Evolutionary conservation across 1,284 basidiomycete species (phyloP).

Genomic region (Phlebopus sp.): DNA sequence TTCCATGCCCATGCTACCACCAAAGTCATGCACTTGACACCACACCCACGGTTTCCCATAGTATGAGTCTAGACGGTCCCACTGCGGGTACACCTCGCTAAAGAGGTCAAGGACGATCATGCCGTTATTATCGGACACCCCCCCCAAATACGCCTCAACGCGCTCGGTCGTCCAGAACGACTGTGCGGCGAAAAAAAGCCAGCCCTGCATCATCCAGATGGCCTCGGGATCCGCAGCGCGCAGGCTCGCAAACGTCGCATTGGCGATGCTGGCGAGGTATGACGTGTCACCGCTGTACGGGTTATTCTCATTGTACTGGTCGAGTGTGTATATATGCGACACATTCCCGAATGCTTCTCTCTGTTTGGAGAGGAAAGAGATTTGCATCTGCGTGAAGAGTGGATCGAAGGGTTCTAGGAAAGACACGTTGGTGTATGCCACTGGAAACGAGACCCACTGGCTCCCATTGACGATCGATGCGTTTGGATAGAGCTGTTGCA

Average conservation of each 20-base stretch:
- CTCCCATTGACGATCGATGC: constrained; percentile 37
- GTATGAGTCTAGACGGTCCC: constrained; percentile 40
- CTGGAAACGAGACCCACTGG: constrained; percentile 37
- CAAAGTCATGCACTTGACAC: constrained; percentile 44
- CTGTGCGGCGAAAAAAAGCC: constrained; percentile 39
- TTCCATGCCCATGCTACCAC: constrained; percentile 44
- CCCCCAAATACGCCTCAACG: constrained; percentile 40
- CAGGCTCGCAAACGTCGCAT: constrained; percentile 36
- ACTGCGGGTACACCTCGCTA: constrained; percentile 40
- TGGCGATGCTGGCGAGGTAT: constrained; percentile 37
- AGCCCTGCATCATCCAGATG: constrained; percentile 46
- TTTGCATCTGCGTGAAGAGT: constrained; percentile 38
- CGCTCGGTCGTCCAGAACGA: constrained; percentile 42
- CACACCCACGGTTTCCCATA: constrained; percentile 45
- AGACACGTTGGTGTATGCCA: constrained; percentile 33
- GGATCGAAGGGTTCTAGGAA: constrained; percentile 44
- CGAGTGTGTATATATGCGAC: constrained; percentile 43
- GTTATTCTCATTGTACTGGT: constrained; percentile 46
- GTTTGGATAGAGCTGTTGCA: constrained; percentile 35
- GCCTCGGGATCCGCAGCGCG: constrained; percentile 40
- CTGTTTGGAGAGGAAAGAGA: constrained; percentile 42
- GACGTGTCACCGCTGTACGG: constrained; percentile 36
- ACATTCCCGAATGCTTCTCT: constrained; percentile 37
- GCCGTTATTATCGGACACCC: constrained; percentile 34
- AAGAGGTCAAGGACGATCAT: constrained; percentile 45